Evolutionary conservation across 2,329 filamentous ascomycete species (phyloP).

Genomic region (Aciculosporium take): DNA sequence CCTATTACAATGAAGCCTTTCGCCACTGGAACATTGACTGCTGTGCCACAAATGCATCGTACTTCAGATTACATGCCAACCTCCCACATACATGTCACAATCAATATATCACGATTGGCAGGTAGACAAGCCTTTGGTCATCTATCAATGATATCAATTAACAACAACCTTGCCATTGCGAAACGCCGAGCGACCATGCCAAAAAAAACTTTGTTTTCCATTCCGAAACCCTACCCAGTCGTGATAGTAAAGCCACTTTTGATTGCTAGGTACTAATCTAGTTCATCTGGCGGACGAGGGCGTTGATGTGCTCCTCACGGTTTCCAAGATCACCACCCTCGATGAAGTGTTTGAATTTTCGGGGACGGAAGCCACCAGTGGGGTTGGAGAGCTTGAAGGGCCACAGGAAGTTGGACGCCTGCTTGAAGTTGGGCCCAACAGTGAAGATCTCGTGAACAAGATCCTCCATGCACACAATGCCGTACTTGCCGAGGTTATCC

Average conservation of each 20-base stretch:
- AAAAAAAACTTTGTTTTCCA: conserved; percentile 14
- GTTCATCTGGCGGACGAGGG: conserved; percentile 96
- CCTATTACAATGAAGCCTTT: no score
- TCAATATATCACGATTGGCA: background rate
- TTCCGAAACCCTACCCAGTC: conserved; percentile 14
- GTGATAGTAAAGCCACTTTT: conserved; percentile 7
- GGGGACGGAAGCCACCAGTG: conserved; percentile 83
- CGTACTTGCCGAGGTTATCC: conserved; percentile 92
- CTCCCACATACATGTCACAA: background rate
- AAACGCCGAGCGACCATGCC: conserved; percentile 28
- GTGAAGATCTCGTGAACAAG: conserved; percentile 98
- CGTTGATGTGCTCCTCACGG: conserved; percentile 97
- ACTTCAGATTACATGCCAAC: background rate
- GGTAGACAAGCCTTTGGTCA: conserved; percentile 24
- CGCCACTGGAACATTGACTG: no score
- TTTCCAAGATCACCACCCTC: conserved; percentile 98
- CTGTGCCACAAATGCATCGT: background rate
- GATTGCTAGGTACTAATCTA: conserved; percentile 30
- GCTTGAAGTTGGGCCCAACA: conserved; percentile 99
- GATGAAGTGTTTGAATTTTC: conserved; percentile 99
- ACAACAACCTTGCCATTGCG: conserved; percentile 21
- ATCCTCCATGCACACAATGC: conserved; percentile 98
- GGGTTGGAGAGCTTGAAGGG: conserved; percentile 99
- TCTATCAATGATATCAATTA: conserved; percentile 28
- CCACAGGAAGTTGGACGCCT: conserved; percentile 98